Percentiles rank a stretch among this genome's conserved stretches.
These are phyloP conservation scores for Aspergillus olivimuriae DNA, from an alignment of 495 filamentous ascomycete genomes.

Conservation along the genomic window DNA sequence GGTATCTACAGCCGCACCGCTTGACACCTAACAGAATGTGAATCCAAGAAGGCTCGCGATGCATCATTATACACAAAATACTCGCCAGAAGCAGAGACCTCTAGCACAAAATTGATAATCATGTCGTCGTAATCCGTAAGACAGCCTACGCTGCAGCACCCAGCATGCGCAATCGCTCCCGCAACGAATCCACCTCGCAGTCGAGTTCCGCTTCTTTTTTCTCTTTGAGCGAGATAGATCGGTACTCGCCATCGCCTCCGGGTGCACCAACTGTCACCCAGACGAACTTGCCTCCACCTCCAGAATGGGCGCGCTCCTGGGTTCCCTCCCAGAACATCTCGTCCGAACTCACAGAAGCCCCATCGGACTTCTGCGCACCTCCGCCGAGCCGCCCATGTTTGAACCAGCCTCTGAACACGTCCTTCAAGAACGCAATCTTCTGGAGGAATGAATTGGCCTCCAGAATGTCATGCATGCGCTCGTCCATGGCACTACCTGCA, in stretches of 20 bases:
- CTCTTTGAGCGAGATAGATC: conserved; percentile 34
- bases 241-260: conserved; percentile 59
- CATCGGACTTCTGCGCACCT: conserved; percentile 15
- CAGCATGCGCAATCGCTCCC: conserved; percentile 29
- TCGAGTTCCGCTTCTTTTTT: conserved; percentile 19
- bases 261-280: conserved; percentile 80
- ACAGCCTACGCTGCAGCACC: conserved; percentile 15
- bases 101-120: conserved; percentile 12
- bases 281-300: conserved; percentile 64
- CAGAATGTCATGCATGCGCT: conserved; percentile 56
- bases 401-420: conserved; percentile 68
- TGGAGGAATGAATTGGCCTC: conserved; percentile 71
- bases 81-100: background rate
- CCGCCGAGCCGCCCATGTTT: conserved; percentile 61
- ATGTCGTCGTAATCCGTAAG: conserved; percentile 22
- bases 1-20: no score
- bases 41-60: no score
- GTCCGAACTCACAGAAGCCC: background rate
- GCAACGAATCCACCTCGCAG: conserved; percentile 28
- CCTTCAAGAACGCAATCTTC: conserved; percentile 70
- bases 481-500: conserved; percentile 42
- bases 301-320: conserved; percentile 44
- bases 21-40: no score
- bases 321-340: conserved; percentile 63
- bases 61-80: background rate